Evolutionary conservation across 192 early-diverging fungal genomes (phyloP).

Genomic region (Pecoramyces ruminantium): DNA sequence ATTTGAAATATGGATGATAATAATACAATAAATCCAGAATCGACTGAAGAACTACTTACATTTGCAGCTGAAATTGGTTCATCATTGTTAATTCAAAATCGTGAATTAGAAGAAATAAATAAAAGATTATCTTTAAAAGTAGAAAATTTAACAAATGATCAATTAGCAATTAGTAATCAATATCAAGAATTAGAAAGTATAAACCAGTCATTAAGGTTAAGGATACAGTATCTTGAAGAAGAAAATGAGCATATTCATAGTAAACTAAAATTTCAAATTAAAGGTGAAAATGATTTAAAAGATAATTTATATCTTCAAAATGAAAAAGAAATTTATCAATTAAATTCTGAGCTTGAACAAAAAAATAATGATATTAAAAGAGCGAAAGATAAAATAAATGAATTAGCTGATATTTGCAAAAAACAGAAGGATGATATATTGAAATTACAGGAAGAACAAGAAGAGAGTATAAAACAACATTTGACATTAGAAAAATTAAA

Average conservation of each 20-base stretch:
- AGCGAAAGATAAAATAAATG: not conserved
- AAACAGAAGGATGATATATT: not conserved
- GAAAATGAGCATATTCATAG: not conserved
- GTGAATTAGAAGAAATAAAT: not conserved
- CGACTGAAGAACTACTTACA: not conserved
- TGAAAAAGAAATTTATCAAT: not conserved
- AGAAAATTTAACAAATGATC: not conserved
- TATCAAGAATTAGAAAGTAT: not conserved
- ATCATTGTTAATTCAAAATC: not conserved
- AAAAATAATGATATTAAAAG: not conserved
- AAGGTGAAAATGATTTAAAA: not conserved
- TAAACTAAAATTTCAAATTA: not conserved
- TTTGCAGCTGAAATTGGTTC: not conserved
- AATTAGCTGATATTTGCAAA: not conserved
- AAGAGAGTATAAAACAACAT: not conserved
- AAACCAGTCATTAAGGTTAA: not conserved
- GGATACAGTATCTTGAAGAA: not conserved
- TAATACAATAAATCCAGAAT: not conserved
- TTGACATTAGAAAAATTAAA: not conserved
- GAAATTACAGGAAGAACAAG: not conserved
- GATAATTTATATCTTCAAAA: not conserved
- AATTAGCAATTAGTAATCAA: not conserved
- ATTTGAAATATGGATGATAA: too few species aligned
- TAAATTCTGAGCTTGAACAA: not conserved
- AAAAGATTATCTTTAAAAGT: not conserved